Evolutionary conservation across 805 yeast species (phyloP).

Genomic region (Kuraishia capsulata): DNA sequence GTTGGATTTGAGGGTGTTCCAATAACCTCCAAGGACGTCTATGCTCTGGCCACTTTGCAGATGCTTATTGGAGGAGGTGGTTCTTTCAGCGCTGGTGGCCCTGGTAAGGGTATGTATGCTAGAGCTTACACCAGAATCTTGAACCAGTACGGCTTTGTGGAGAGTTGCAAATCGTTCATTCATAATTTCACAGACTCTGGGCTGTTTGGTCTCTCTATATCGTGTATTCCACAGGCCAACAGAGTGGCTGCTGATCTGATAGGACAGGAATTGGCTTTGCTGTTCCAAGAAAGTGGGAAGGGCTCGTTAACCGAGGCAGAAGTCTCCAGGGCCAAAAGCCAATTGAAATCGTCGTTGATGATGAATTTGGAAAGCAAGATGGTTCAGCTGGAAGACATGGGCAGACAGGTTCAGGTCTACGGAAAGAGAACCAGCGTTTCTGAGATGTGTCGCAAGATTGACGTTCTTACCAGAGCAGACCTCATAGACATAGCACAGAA

Average conservation of each 20-base stretch:
- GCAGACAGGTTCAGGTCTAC: constrained; percentile 86
- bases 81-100: constrained; percentile 97
- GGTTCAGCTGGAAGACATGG: constrained; percentile 93
- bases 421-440: constrained; percentile 63
- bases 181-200: constrained; percentile 90
- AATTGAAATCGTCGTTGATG: constrained; percentile 73
- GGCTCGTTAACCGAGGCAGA: constrained; percentile 64
- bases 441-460: constrained; percentile 78
- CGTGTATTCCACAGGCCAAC: constrained; percentile 83
- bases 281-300: constrained; percentile 36
- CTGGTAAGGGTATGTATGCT: constrained; percentile 98
- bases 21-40: constrained; percentile 75
- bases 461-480: constrained; percentile 56
- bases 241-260: constrained; percentile 74
- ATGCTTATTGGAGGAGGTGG: constrained; percentile 95
- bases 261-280: constrained; percentile 46
- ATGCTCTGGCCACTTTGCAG: constrained; percentile 85
- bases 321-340: constrained; percentile 86
- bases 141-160: constrained; percentile 86
- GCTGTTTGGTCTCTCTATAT: constrained; percentile 77
- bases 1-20: constrained; percentile 86
- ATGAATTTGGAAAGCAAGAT: constrained; percentile 91
- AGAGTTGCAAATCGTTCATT: constrained; percentile 79
- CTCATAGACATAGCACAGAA: constrained; percentile 65
- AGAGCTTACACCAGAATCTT: constrained; percentile 85